Evolutionary conservation across 768 basidiomycete genomes (phyloP).

Genomic region (Xerocomellus amylosporus): DNA sequence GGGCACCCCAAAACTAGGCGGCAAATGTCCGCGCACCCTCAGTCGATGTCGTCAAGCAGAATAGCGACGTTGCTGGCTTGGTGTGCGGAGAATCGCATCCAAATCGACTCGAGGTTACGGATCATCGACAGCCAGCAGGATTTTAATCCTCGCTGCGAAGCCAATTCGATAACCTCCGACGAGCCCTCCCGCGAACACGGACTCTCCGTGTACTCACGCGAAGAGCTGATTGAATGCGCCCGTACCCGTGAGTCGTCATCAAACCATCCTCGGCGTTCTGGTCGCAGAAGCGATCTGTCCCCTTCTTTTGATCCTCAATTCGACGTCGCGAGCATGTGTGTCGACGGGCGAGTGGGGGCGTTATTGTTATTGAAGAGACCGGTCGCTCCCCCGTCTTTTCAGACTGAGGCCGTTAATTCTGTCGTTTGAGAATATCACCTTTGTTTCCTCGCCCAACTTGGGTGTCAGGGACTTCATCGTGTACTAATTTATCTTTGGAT

Average conservation of each 20-base stretch:
- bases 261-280: constrained; percentile 8
- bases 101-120: constrained; percentile 45
- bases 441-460: background rate
- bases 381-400: background rate
- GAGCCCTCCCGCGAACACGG: constrained; percentile 12
- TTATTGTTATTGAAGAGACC: background rate
- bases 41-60: constrained; percentile 21
- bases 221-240: constrained; percentile 20
- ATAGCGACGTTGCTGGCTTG: constrained; percentile 39
- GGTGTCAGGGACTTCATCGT: background rate
- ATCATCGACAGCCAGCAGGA: constrained; percentile 23
- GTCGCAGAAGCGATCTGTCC: background rate
- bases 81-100: constrained; percentile 46
- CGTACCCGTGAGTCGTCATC: constrained; percentile 29
- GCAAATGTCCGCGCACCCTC: background rate
- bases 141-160: background rate
- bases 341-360: background rate
- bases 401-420: background rate
- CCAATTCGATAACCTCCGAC: constrained; percentile 1
- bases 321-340: background rate
- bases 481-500: constrained; percentile 7
- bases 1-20: background rate
- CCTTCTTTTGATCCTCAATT: background rate
- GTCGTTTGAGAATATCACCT: constrained; percentile 1
- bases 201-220: constrained; percentile 26